Evolutionary conservation across 768 basidiomycete genomes (phyloP), one percentile per base, ranked within the genome.

Genomic region (Lactarius evosmus): DNA sequence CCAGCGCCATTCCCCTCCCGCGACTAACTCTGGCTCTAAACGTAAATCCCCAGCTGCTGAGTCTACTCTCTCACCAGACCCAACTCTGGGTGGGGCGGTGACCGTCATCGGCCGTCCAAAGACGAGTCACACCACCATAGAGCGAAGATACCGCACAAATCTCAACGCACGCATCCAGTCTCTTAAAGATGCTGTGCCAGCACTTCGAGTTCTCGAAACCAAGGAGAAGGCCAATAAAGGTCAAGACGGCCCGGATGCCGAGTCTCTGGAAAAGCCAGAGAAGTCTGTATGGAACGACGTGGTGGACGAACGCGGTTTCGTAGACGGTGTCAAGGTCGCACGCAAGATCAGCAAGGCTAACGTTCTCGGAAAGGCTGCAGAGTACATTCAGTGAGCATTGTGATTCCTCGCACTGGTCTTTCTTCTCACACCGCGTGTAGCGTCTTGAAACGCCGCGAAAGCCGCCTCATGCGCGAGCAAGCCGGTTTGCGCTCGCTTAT

Each of bases 251-350:
- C 57, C 30, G 19, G 58, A 52, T 29, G n/a, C 57, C 17, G 63
- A 41, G 4, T 34, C 22, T 2, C 46, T 52, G 9, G 53, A 53
- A 38, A 68, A 57, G 53, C 14, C 4, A 6, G 65, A 61, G 38
- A 65, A 61, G 29, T 61, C 29, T 14, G 40, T 33, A 30, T 60
- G 56, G 60, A 61, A 80, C 7, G 87, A 89, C 68, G 77, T 83
- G 2, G 84, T 91, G n/a, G 91, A 94, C 65, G 85, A 87, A 40
- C 82, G 91, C 4, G 93, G 93, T 3, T 93, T 88, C 68, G 88
- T 94, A 2, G 93, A 95, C 69, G 93, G 93, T n/a, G 91, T 95
- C 71, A 90, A 89, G 73, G 88, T 93, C 11, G 93, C 93, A 8
- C 81, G 92, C 63, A 95, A 94, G 75, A 91, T 91, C 73, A 90